Conservation (phyloP, 306 rosid species). For the Parietaria judaica region DNA sequence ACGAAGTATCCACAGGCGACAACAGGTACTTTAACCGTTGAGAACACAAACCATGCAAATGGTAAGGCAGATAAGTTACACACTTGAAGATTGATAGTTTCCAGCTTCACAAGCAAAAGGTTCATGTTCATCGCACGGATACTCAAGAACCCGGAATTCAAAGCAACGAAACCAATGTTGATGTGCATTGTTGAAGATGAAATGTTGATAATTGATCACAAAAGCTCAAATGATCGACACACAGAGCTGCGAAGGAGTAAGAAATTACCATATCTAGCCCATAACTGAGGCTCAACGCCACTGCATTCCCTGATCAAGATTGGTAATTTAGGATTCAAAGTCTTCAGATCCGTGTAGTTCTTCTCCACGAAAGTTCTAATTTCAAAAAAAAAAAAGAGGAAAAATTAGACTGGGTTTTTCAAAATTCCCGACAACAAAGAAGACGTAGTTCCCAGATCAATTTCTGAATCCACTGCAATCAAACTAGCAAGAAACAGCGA, state of each 20-base stretch:
- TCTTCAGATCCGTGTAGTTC: slow-evolving; percentile 76
- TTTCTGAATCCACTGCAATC: background rate
- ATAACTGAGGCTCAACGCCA: slow-evolving; percentile 76
- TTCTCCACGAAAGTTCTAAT: slow-evolving; percentile 73
- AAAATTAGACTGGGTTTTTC: background rate
- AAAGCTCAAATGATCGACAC: background rate
- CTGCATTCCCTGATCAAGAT: slow-evolving; percentile 88
- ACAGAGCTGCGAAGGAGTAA: no score
- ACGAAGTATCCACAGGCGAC: no score
- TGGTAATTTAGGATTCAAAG: slow-evolving; percentile 76
- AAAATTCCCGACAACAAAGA: background rate
- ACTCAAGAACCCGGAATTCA: no score
- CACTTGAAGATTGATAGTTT: no score
- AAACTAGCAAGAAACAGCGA: background rate
- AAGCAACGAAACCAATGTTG: background rate
- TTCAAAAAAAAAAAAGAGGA: slow-evolving; percentile 1
- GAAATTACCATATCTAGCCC: slow-evolving; percentile 92
- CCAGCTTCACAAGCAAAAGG: no score
- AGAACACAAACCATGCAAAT: no score
- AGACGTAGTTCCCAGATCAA: background rate
- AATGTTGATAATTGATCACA: background rate
- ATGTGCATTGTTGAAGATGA: background rate
- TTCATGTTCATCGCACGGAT: no score
- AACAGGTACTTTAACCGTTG: no score
- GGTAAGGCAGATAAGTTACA: no score